A percentile compares a stretch with the other conserved stretches of the same genome.
Conservation (phyloP, 345 rosid species). For the Hypericum perforatum region DNA sequence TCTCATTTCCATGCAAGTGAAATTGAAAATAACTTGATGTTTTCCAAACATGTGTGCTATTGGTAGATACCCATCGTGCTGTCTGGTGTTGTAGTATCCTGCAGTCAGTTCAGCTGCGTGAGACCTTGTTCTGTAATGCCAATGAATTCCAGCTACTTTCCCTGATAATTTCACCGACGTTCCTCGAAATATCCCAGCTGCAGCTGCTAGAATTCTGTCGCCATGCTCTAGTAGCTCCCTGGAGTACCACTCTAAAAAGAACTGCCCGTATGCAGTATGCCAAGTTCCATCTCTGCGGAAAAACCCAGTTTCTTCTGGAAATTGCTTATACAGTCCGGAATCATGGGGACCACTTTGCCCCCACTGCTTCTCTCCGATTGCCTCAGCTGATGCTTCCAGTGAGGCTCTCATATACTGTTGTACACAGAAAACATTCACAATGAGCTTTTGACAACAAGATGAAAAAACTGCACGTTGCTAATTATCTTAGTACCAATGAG, state of each 20-base stretch:
- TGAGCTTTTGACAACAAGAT: no score
- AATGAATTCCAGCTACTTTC: constrained; percentile 91
- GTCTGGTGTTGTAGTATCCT: constrained; percentile 75
- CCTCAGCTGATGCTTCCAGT: constrained; percentile 73
- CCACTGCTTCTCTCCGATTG: constrained; percentile 55
- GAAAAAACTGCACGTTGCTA: constrained; percentile 1
- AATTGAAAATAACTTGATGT: constrained; percentile 60
- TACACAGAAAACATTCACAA: constrained; percentile 8
- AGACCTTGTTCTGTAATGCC: constrained; percentile 92
- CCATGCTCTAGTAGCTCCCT: constrained; percentile 71
- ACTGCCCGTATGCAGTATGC: constrained; percentile 73
- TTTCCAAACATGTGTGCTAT: constrained; percentile 64
- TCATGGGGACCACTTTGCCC: constrained; percentile 78
- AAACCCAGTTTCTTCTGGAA: constrained; percentile 78
- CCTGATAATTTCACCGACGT: constrained; percentile 61
- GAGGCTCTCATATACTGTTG: constrained; percentile 87
- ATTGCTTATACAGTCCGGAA: constrained; percentile 76
- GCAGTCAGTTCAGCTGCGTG: constrained; percentile 95
- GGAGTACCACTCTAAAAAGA: constrained; percentile 89
- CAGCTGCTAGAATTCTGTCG: constrained; percentile 61
- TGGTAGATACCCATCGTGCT: constrained; percentile 65
- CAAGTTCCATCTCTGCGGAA: constrained; percentile 81
- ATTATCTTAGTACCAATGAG: neutral
- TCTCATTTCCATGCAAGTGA: constrained; percentile 98
- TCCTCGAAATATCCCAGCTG: constrained; percentile 59